These are phyloP conservation scores for Circinella minor DNA, from an alignment of 371 early-diverging fungal genomes.

Conservation along the genomic window DNA sequence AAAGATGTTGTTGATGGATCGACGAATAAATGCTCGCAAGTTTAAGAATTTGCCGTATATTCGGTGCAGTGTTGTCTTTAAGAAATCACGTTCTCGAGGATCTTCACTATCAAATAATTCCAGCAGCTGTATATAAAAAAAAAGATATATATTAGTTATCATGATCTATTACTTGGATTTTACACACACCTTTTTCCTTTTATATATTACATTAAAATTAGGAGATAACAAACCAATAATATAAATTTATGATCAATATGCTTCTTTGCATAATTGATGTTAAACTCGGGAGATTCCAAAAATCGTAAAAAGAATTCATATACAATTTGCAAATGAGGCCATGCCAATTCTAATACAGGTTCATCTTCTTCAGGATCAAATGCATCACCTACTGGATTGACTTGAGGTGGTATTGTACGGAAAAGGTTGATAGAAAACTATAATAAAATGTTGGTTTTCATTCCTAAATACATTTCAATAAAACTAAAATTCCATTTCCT, in stretches of 20 bases:
- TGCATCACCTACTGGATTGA: conserved; percentile 93
- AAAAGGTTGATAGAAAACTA: conserved; percentile 93
- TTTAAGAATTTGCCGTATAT: conserved; percentile 98
- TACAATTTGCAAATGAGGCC: conserved; percentile 97
- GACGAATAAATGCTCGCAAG: conserved; percentile 94
- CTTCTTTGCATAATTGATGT: conserved; percentile 92
- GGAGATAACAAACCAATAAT: conserved; percentile 64
- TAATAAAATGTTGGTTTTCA: neutral
- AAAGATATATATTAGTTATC: too few species aligned
- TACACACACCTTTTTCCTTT: neutral
- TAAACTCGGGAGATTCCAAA: conserved; percentile 95
- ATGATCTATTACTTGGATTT: too few species aligned
- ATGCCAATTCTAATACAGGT: conserved; percentile 91
- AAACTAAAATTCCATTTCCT: conserved; percentile 6
- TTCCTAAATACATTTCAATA: too few species aligned
- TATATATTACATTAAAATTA: neutral
- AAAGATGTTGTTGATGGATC: conserved; percentile 97
- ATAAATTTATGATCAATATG: conserved; percentile 95
- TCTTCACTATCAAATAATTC: conserved; percentile 98
- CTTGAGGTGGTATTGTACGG: conserved; percentile 94
- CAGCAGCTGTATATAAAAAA: conserved; percentile 58
- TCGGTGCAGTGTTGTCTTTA: conserved; percentile 96
- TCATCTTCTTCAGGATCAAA: conserved; percentile 99
- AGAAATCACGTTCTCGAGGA: conserved; percentile 95
- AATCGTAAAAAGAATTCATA: conserved; percentile 97